Percentiles rank a stretch among this genome's conserved stretches.
phyloP scores from a whole-genome alignment of 2,329 filamentous ascomycete species.

The Paraphoma chrysanthemicola region DNA sequence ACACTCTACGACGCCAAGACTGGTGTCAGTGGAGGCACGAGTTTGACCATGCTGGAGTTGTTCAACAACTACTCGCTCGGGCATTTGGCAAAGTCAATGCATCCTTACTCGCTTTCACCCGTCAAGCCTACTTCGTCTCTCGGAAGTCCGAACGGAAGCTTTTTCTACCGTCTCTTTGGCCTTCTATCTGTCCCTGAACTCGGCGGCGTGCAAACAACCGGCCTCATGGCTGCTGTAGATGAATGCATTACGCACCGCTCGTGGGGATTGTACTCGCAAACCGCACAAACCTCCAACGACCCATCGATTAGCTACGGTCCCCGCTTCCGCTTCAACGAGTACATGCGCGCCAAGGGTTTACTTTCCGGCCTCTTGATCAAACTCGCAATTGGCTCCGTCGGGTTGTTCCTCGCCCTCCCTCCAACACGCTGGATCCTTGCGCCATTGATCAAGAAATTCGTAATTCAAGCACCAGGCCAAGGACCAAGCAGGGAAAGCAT shows the following conservation, averaged over 20 bases:
- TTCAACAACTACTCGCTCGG: constrained; percentile 56
- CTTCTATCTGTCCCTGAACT: constrained; percentile 62
- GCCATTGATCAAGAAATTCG: constrained; percentile 36
- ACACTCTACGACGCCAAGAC: constrained; percentile 61
- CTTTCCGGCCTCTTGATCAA: constrained; percentile 59
- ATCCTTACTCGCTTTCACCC: constrained; percentile 60
- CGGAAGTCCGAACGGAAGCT: constrained; percentile 41
- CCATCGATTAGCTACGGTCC: constrained; percentile 58
- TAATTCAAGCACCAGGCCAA: constrained; percentile 37
- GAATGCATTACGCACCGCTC: constrained; percentile 65
- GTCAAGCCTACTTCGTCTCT: constrained; percentile 48
- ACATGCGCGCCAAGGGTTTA: constrained; percentile 59
- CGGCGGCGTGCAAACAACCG: constrained; percentile 66
- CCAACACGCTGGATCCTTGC: constrained; percentile 57
- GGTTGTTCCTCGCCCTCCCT: constrained; percentile 57
- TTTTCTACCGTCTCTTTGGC: constrained; percentile 57
- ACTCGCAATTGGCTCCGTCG: constrained; percentile 53
- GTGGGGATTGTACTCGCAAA: constrained; percentile 59
- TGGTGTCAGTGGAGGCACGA: constrained; percentile 61
- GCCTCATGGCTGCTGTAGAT: constrained; percentile 60
- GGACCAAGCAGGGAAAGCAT: constrained; percentile 57
- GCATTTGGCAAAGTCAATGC: constrained; percentile 56
- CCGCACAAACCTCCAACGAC: constrained; percentile 19
- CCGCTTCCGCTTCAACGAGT: constrained; percentile 65
- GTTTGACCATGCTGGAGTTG: constrained; percentile 69